Percentiles rank a stretch among this genome's conserved stretches.
Evolutionary conservation across 305 asterid genomes (phyloP).

Genomic region (Fraxinus ornus): DNA sequence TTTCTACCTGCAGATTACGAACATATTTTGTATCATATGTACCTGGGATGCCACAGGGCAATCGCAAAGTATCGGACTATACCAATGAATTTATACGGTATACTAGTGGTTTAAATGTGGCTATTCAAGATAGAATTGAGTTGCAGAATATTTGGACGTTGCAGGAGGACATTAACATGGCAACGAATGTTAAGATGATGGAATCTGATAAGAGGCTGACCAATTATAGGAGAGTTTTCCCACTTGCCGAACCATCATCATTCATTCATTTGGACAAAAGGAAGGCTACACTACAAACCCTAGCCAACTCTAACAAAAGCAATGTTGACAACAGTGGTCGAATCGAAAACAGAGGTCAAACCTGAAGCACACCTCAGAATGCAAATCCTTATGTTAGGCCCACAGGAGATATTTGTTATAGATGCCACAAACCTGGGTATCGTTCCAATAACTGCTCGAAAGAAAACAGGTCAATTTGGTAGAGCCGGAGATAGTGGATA

Average conservation of each 20-base stretch:
- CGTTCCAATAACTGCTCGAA: too few species aligned
- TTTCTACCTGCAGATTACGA: too few species aligned
- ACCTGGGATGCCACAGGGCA: background rate
- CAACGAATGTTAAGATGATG: background rate
- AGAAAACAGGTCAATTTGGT: background rate
- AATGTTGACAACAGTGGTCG: too few species aligned
- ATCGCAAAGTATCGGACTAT: too few species aligned
- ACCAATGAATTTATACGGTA: background rate
- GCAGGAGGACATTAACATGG: background rate
- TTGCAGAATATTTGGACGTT: background rate
- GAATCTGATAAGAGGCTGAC: background rate
- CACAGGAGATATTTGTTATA: background rate
- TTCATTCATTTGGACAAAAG: background rate
- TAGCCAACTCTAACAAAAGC: background rate
- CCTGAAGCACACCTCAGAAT: background rate
- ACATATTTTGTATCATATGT: background rate
- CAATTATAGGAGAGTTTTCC: background rate
- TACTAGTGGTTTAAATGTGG: background rate
- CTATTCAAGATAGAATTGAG: background rate
- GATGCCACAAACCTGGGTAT: background rate
- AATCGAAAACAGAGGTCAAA: background rate
- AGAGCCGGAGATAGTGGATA: background rate
- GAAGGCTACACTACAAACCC: background rate
- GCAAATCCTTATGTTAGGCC: background rate
- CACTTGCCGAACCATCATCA: background rate